Conservation (phyloP, 352 stramenopile species). For the Phytopythium mirpurense region DNA sequence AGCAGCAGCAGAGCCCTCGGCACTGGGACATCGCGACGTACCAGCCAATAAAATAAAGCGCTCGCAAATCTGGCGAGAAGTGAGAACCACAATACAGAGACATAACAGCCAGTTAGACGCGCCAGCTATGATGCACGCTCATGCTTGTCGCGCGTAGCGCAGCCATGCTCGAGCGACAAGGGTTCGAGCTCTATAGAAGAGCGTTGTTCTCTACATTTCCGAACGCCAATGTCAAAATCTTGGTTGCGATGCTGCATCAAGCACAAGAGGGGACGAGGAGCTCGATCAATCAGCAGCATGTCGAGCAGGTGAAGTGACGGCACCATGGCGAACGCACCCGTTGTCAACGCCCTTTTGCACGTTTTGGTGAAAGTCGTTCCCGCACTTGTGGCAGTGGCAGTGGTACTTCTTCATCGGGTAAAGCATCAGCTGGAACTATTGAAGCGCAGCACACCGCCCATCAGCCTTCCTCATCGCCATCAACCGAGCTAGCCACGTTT, state of each 20-base stretch:
- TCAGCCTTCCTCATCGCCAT: neutral
- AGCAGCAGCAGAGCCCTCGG: neutral
- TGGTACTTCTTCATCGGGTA: constrained; percentile 84
- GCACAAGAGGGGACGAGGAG: neutral
- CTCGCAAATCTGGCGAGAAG: constrained; percentile 52
- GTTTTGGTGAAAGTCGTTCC: constrained; percentile 61
- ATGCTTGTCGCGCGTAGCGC: neutral
- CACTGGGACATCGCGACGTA: constrained; percentile 11
- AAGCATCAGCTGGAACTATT: constrained; percentile 85
- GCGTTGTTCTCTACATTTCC: constrained; percentile 52
- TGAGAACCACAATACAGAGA: constrained; percentile 1
- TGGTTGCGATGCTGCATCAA: constrained; percentile 66
- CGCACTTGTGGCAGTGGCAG: constrained; percentile 61
- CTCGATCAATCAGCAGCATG: neutral
- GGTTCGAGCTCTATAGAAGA: neutral
- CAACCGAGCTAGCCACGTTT: neutral
- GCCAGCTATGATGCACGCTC: neutral
- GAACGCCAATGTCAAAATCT: constrained; percentile 81
- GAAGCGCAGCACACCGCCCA: neutral
- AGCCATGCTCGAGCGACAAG: no score
- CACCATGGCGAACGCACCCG: constrained; percentile 31
- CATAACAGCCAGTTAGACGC: constrained; percentile 9
- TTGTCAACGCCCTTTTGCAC: constrained; percentile 88
- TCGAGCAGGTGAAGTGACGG: no score
- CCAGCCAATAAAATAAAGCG: constrained; percentile 79